phyloP scores from a whole-genome alignment of 805 yeast species.

The Schwanniomyces polymorphus region DNA sequence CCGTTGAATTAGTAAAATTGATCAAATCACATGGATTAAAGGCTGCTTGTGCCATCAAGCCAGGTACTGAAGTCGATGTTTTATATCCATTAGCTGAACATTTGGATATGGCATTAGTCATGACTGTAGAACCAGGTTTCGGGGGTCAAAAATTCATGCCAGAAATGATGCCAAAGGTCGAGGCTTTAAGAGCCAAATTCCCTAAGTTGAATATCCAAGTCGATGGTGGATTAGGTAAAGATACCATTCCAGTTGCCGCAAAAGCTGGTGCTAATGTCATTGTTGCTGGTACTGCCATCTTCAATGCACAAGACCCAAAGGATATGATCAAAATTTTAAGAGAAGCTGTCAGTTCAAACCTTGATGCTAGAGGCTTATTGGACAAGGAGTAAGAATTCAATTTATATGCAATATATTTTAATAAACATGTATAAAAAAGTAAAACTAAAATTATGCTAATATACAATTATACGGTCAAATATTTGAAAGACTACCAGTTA shows the following conservation, averaged over 20 bases:
- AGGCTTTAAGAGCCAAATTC: constrained; percentile 64
- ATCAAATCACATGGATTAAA: constrained; percentile 82
- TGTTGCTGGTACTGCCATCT: constrained; percentile 95
- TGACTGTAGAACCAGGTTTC: constrained; percentile 99
- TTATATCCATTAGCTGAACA: constrained; percentile 71
- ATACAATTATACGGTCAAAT: not conserved
- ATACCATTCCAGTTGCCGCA: constrained; percentile 86
- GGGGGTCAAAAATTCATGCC: constrained; percentile 97
- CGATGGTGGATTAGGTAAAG: constrained; percentile 92
- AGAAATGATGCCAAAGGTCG: constrained; percentile 95
- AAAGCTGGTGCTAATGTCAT: constrained; percentile 97
- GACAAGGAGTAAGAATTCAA: constrained; percentile 4
- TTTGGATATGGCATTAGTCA: constrained; percentile 91
- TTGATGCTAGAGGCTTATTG: constrained; percentile 46
- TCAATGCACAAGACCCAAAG: constrained; percentile 77
- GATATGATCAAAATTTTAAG: constrained; percentile 73
- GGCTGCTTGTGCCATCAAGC: constrained; percentile 94
- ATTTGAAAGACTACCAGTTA: not conserved
- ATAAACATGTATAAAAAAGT: not conserved
- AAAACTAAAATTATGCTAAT: constrained; percentile 3
- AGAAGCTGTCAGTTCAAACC: constrained; percentile 52
- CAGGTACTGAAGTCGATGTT: constrained; percentile 85
- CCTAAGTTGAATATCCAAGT: constrained; percentile 90
- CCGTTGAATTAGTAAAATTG: constrained; percentile 66
- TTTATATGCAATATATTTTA: not conserved